These are phyloP conservation scores for Persicaria maculosa DNA, from an alignment of 148 eudicot genomes.

Conservation along the genomic window DNA sequence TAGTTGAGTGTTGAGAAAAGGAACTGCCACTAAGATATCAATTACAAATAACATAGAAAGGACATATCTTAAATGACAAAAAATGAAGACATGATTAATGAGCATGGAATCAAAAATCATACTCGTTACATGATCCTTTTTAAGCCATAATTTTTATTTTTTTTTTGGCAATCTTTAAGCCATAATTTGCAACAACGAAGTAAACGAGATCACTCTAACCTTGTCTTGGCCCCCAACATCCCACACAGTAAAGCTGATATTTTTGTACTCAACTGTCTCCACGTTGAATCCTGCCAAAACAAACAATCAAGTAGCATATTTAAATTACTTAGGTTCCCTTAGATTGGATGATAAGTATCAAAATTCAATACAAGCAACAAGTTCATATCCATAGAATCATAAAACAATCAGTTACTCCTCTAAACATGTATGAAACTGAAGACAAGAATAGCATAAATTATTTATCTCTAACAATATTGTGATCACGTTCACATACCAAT, in stretches of 20 bases:
- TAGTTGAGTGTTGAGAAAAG: too few relatives aligned
- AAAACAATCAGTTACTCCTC: not conserved
- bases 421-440: not conserved
- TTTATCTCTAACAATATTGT: not conserved
- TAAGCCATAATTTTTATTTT: too few relatives aligned
- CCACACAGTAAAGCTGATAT: conserved; percentile 4
- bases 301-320: not conserved
- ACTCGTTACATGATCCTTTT: too few relatives aligned
- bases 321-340: not conserved
- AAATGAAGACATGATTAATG: too few relatives aligned
- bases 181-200: not conserved
- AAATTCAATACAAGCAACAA: not conserved
- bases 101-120: not conserved
- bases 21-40: too few relatives aligned
- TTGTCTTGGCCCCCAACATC: conserved; percentile 12
- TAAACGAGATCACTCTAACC: not conserved
- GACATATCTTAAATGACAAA: too few relatives aligned
- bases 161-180: not conserved
- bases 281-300: conserved; percentile 9
- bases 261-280: conserved; percentile 10
- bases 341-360: not conserved
- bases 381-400: not conserved
- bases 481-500: conserved; percentile 2
- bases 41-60: too few relatives aligned
- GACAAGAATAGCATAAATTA: not conserved